Conservation (phyloP, 805 yeast genomes). For the Hanseniaspora thailandica region DNA sequence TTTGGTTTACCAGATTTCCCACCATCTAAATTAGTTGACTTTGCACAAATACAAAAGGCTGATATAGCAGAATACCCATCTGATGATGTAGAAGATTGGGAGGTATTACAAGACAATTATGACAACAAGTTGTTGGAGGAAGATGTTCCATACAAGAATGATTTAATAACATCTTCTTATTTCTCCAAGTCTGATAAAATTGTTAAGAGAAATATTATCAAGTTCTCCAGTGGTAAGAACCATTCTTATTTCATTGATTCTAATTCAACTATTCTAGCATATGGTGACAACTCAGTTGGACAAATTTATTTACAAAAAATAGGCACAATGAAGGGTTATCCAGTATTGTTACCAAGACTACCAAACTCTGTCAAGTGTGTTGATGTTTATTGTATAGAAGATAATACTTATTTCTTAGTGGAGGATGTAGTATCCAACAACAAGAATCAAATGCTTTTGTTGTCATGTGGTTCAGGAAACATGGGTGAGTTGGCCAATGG, state of each 20-base stretch:
- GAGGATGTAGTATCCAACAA: conserved; percentile 19
- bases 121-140: neutral
- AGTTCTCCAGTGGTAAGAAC: conserved; percentile 60
- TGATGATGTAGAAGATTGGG: neutral
- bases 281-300: conserved; percentile 80
- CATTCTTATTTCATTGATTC: conserved; percentile 64
- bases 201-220: conserved; percentile 35
- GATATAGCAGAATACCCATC: conserved; percentile 18
- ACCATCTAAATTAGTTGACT: conserved; percentile 24
- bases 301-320: conserved; percentile 36
- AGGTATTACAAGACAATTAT: neutral
- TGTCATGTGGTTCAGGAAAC: conserved; percentile 74
- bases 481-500: conserved; percentile 81
- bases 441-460: conserved; percentile 25
- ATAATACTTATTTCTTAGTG: conserved; percentile 44
- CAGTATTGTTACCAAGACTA: conserved; percentile 25
- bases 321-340: conserved; percentile 24
- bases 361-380: conserved; percentile 34
- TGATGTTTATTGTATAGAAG: conserved; percentile 59
- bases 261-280: conserved; percentile 62
- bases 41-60: conserved; percentile 16
- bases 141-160: conserved; percentile 17
- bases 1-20: conserved; percentile 68
- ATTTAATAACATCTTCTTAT: conserved; percentile 24
- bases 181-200: conserved; percentile 18